phyloP scores from a whole-genome alignment of 805 yeast genomes.

The Candida khao-thaluensis region DNA sequence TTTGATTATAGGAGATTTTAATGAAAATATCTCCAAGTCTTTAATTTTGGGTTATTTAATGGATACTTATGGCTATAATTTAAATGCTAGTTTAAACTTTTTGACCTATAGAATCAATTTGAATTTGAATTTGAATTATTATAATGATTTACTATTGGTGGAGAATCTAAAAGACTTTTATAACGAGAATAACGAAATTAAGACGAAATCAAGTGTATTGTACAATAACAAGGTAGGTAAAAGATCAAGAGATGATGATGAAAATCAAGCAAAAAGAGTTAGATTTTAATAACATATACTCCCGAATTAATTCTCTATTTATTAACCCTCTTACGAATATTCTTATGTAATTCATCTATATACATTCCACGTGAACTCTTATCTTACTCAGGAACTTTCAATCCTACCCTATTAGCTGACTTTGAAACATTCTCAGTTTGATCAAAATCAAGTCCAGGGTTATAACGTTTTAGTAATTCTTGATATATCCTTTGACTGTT shows the following conservation, averaged over 20 bases:
- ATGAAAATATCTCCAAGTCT: slow-evolving; percentile 33
- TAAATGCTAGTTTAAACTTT: slow-evolving; percentile 27
- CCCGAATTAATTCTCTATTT: too few species aligned
- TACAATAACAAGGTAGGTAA: slow-evolving; percentile 25
- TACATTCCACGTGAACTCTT: too few species aligned
- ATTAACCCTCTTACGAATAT: too few species aligned
- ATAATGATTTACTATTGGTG: slow-evolving; percentile 39
- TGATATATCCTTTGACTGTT: slow-evolving; percentile 73
- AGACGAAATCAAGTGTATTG: slow-evolving; percentile 15
- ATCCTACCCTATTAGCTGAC: slow-evolving; percentile 89
- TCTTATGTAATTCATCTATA: too few species aligned
- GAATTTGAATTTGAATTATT: slow-evolving; percentile 31
- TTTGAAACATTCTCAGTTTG: slow-evolving; percentile 75
- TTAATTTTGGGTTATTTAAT: slow-evolving; percentile 37
- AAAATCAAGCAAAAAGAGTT: slow-evolving; percentile 1
- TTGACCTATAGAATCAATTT: slow-evolving; percentile 17
- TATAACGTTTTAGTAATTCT: slow-evolving; percentile 79
- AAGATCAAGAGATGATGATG: slow-evolving; percentile 22
- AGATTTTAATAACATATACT: not conserved
- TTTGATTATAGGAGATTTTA: slow-evolving; percentile 25
- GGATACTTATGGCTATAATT: slow-evolving; percentile 39
- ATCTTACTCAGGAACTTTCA: slow-evolving; percentile 37
- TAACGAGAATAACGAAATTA: slow-evolving; percentile 32
- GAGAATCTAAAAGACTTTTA: slow-evolving; percentile 41
- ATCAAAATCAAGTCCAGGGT: slow-evolving; percentile 75